Evolutionary conservation across 208 protist genomes (phyloP).

Genomic region (Leishmania guyanensis): DNA sequence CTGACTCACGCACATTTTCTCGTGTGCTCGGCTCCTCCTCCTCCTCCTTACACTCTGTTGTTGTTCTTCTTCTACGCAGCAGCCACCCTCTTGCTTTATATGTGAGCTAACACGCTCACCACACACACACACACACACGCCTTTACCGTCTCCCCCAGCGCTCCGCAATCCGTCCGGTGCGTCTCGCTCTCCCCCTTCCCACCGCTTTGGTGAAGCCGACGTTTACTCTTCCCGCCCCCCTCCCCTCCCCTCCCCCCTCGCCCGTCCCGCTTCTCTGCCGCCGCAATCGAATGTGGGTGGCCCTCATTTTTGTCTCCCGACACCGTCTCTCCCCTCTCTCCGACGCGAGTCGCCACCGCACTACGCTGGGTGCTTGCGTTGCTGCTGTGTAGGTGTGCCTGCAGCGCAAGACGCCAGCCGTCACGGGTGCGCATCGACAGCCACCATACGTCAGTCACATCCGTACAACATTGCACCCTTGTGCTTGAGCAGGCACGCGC

Average conservation of each 20-base stretch:
- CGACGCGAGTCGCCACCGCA: neutral
- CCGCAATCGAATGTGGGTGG: neutral
- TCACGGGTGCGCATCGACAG: neutral
- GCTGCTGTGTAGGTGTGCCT: neutral
- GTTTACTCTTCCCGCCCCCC: neutral
- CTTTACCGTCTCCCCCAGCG: neutral
- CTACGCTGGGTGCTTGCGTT: neutral
- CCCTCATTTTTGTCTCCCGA: neutral
- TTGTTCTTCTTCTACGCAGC: neutral
- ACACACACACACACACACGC: too few species aligned
- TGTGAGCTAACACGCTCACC: neutral
- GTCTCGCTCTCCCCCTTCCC: neutral
- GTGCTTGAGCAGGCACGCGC: neutral
- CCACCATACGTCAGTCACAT: neutral
- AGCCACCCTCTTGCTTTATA: neutral
- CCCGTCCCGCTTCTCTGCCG: too few species aligned
- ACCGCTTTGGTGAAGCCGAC: neutral
- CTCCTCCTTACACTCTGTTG: neutral
- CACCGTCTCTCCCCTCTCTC: neutral
- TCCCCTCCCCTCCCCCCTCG: neutral
- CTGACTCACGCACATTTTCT: neutral
- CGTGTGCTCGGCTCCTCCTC: neutral
- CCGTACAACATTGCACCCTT: neutral
- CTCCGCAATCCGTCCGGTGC: neutral
- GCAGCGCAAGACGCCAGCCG: neutral